A percentile compares a stretch with the other conserved stretches of the same genome.
phyloP scores from a whole-genome alignment of 441 rosid species.

The Euphorbia schlechtendalii region DNA sequence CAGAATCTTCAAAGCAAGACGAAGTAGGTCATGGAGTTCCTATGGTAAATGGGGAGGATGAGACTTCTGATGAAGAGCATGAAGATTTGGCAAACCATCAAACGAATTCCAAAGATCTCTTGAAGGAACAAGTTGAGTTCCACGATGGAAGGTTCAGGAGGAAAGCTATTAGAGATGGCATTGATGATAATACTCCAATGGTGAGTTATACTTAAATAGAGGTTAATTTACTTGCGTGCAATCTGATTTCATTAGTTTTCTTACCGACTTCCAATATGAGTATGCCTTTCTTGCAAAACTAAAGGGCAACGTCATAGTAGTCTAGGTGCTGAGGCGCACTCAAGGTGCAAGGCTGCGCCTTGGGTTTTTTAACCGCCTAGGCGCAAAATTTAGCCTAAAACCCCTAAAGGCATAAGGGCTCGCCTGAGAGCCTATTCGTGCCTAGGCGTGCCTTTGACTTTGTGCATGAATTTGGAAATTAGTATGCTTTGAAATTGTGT shows the following conservation, averaged over 20 bases:
- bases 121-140: constrained; percentile 49
- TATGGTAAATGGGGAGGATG: constrained; percentile 14
- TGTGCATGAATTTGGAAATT: not conserved
- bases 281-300: not conserved
- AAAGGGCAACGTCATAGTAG: too few relatives aligned
- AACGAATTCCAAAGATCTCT: constrained; percentile 16
- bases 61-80: constrained; percentile 27
- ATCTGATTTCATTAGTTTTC: not conserved
- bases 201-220: constrained; percentile 21
- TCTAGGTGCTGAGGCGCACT: too few relatives aligned
- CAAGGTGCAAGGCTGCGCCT: too few relatives aligned
- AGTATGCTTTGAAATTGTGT: not conserved
- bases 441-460: too few relatives aligned
- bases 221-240: not conserved
- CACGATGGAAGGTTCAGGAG: constrained; percentile 71
- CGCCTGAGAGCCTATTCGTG: too few relatives aligned
- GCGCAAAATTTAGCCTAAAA: too few relatives aligned
- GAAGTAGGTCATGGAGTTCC: constrained; percentile 21
- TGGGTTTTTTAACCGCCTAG: too few relatives aligned
- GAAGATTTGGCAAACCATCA: constrained; percentile 20
- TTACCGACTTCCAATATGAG: not conserved
- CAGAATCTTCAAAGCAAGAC: constrained; percentile 38
- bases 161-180: constrained; percentile 53
- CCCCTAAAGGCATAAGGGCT: too few relatives aligned
- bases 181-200: constrained; percentile 32